Evolutionary conservation across 1,139 yeast species (phyloP), one percentile per base, ranked within the genome.

Genomic region (Torulaspora globosa): DNA sequence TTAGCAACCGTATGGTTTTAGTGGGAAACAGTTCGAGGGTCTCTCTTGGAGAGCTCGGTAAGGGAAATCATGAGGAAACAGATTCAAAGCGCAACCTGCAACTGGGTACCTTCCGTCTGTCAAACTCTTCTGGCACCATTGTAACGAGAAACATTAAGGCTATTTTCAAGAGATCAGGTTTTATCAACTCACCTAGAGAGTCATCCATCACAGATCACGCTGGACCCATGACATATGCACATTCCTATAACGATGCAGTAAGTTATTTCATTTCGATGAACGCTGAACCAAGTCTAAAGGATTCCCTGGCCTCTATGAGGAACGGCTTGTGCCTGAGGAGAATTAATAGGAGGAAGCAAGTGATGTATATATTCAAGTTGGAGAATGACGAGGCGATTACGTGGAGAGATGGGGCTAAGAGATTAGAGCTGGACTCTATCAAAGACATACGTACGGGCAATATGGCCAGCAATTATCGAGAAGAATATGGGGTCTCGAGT

Each of bases 391-490:
- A 56, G 2, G 50, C 52, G 10, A 50, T 65, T 5, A 45, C 49
- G 5, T 65, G 68, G 68, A 60, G 57, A 30, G 58, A 57, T 23
- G 58, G 58, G 5, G 39, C 46, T 7, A 63, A 63, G 44, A 54
- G 47, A 18, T 38, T 89, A 48, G 70, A 75, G n/a, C 70, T 88
- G 12, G 96, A 86, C 61, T 79, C 80, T 46, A 84, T 92, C 35
- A 79, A 80, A 53, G 82, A 80, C 47, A 75, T 88, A 1, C 69
- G 89, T 44, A 71, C 75, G 9, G 88, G 82, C 9, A 75, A 73
- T 11, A 84, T 84, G 55, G 97, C 96, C 1, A 73, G 77, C 23
- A 84, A 85, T 52, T 90, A 88, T 60, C 71, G 96, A 49, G 96
- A 90, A 59, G 95, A 87, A 63, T 76, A 86, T 52, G 82, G 83